Conservation (phyloP, 2,329 filamentous ascomycete species). For the Alternaria ventricosa region DNA sequence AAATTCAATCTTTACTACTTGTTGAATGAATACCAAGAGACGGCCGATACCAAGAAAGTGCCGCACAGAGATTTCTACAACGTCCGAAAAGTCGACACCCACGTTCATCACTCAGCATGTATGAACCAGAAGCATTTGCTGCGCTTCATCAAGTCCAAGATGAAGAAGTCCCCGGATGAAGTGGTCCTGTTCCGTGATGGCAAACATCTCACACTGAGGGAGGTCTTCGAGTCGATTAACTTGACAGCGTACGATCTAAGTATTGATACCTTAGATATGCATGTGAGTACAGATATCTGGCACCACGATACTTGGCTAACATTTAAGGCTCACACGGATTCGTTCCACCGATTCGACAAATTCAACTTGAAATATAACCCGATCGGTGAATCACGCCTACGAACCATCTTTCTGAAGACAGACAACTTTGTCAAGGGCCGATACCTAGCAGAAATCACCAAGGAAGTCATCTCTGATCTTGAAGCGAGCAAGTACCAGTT, state of each 20-base stretch:
- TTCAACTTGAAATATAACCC: constrained; percentile 99
- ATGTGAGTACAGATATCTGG: constrained; percentile 63
- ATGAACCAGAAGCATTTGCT: constrained; percentile 99
- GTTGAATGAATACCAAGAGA: constrained; percentile 96
- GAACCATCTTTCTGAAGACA: constrained; percentile 98
- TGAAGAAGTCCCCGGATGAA: constrained; percentile 97
- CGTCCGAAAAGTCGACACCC: constrained; percentile 96
- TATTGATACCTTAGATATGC: constrained; percentile 99
- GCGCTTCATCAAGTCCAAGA: constrained; percentile 99
- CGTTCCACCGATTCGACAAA: constrained; percentile 98
- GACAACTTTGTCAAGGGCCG: constrained; percentile 97
- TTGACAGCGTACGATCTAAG: constrained; percentile 96
- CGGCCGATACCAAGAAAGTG: constrained; percentile 96
- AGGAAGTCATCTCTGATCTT: constrained; percentile 95
- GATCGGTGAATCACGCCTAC: constrained; percentile 89
- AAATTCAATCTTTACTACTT: constrained; percentile 96
- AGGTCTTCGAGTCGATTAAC: constrained; percentile 98
- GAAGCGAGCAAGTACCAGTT: constrained; percentile 99
- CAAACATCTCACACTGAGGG: constrained; percentile 85
- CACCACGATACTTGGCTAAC: constrained; percentile 13
- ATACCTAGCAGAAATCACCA: constrained; percentile 96
- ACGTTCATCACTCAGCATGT: constrained; percentile 98
- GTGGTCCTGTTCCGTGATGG: constrained; percentile 91
- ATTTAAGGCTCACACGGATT: constrained; percentile 85
- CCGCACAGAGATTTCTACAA: constrained; percentile 99